These are phyloP conservation scores for Mucor indicus DNA, from an alignment of 371 early-diverging fungal species.

Conservation along the genomic window DNA sequence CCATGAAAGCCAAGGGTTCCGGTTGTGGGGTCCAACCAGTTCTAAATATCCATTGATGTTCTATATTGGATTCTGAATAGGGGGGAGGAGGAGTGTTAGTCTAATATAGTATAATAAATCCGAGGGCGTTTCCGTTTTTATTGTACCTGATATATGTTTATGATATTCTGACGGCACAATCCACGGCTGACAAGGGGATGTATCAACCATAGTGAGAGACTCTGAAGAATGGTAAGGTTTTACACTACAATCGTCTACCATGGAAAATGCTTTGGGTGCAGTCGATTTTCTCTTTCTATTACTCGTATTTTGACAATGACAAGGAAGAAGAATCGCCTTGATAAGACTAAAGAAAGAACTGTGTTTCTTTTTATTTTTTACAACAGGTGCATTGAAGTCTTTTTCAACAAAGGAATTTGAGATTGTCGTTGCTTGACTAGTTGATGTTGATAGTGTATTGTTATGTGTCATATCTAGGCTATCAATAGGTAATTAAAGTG, in stretches of 20 bases:
- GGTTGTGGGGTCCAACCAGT: conserved; percentile 24
- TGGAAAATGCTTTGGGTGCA: too few species aligned
- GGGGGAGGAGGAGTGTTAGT: too few species aligned
- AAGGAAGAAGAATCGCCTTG: too few species aligned
- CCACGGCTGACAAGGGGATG: conserved; percentile 1
- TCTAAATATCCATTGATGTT: conserved; percentile 15
- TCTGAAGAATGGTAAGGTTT: neutral
- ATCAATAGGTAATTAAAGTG: too few species aligned
- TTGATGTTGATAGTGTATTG: too few species aligned
- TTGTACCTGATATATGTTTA: neutral
- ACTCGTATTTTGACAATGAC: too few species aligned
- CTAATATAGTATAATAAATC: neutral
- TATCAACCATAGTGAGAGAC: neutral
- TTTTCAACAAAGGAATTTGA: too few species aligned
- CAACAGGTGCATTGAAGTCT: too few species aligned
- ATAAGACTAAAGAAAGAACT: too few species aligned
- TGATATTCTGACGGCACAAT: conserved; percentile 9
- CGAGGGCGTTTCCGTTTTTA: neutral
- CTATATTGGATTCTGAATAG: neutral
- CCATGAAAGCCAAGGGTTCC: conserved; percentile 2
- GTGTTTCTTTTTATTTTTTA: too few species aligned
- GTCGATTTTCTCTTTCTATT: conserved; percentile 41
- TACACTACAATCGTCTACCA: neutral
- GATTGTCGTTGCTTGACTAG: too few species aligned
- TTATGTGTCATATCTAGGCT: too few species aligned